Percentiles rank a stretch among this genome's conserved stretches.
Conservation (phyloP, 805 yeast genomes). For the Debaryomyces hansenii region DNA sequence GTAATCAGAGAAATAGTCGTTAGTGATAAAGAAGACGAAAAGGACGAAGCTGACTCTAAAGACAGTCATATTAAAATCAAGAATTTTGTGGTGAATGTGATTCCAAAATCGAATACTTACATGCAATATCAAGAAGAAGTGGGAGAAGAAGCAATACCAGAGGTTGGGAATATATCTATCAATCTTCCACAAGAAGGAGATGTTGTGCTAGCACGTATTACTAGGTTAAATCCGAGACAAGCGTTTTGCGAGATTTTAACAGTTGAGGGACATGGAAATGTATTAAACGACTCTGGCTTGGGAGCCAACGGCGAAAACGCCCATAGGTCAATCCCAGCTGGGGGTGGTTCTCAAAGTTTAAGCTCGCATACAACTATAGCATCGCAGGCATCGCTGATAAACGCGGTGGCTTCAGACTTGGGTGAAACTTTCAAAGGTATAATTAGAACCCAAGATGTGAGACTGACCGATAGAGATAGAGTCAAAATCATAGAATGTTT, state of each 20-base stretch:
- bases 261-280: constrained; percentile 61
- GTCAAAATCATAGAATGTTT: constrained; percentile 77
- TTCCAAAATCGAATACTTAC: constrained; percentile 26
- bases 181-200: constrained; percentile 83
- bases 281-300: constrained; percentile 61
- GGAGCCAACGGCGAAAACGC: constrained; percentile 54
- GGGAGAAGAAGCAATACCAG: constrained; percentile 5
- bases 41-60: constrained; percentile 7
- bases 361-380: constrained; percentile 37
- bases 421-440: constrained; percentile 90
- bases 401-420: constrained; percentile 55
- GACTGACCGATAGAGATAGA: constrained; percentile 88
- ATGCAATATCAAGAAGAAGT: constrained; percentile 20
- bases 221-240: constrained; percentile 64
- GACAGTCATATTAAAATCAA: constrained; percentile 14
- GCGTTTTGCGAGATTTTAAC: constrained; percentile 74
- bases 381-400: constrained; percentile 38
- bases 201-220: constrained; percentile 72
- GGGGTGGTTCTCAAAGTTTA: constrained; percentile 54
- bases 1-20: constrained; percentile 22
- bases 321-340: constrained; percentile 40
- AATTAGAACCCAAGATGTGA: constrained; percentile 81
- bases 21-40: constrained; percentile 4
- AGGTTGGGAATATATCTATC: constrained; percentile 27
- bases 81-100: constrained; percentile 29